Conservation (phyloP, 2,329 filamentous ascomycete genomes). For the Alternaria sp. region DNA sequence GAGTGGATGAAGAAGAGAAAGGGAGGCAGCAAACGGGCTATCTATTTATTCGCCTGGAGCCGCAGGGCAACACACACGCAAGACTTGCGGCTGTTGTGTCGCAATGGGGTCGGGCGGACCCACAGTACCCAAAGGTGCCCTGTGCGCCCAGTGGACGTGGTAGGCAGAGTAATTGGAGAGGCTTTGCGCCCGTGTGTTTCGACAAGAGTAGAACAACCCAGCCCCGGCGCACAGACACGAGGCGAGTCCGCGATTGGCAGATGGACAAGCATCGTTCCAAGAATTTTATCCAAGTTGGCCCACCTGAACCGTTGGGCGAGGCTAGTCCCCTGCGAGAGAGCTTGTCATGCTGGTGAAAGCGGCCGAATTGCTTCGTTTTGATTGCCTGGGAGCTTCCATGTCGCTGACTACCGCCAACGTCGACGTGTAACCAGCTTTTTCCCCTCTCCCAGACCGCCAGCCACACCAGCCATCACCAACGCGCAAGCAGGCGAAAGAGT, state of each 20-base stretch:
- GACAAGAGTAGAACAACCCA: constrained; percentile 1
- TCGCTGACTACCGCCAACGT: background rate
- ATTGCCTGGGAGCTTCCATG: background rate
- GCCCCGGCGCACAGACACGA: constrained; percentile 14
- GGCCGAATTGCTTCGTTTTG: constrained; percentile 8
- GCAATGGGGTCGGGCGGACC: constrained; percentile 1
- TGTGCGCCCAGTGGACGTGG: background rate
- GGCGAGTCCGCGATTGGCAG: constrained; percentile 7
- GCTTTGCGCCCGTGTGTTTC: constrained; percentile 17
- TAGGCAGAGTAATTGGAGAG: constrained; percentile 6
- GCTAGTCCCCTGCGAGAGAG: background rate
- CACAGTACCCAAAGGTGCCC: background rate
- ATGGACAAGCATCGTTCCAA: constrained; percentile 27
- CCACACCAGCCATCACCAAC: background rate
- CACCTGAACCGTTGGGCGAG: constrained; percentile 10
- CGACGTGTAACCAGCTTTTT: background rate
- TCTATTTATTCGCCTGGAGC: constrained; percentile 21
- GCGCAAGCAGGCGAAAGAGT: background rate
- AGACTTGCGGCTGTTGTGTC: constrained; percentile 14
- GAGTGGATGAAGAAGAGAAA: constrained; percentile 14
- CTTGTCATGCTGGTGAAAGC: constrained; percentile 1
- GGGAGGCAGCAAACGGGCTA: background rate
- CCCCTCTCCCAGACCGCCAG: background rate
- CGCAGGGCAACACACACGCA: background rate
- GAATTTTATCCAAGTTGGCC: constrained; percentile 13